Percentiles rank a stretch among this genome's conserved stretches.
Conservation (phyloP, 2,329 filamentous ascomycete genomes). For the Diplodia sapinea region DNA sequence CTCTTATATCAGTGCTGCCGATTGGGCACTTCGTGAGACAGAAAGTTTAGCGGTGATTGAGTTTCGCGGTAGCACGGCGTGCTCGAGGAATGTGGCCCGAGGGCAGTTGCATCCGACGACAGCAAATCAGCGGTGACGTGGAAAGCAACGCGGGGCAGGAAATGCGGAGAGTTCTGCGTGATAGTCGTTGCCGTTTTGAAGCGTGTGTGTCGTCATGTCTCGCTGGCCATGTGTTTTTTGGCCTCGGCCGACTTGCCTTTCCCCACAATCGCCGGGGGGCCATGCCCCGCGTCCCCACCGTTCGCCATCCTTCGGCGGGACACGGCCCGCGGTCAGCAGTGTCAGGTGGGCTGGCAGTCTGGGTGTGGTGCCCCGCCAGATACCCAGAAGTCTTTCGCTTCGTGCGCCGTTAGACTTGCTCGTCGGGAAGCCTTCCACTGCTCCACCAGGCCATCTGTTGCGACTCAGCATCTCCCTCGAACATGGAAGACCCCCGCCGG, state of each 20-base stretch:
- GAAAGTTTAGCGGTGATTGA: background rate
- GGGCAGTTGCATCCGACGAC: background rate
- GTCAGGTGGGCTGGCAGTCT: background rate
- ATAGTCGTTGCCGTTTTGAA: background rate
- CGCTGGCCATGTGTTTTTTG: background rate
- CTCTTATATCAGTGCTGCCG: slow-evolving; percentile 20
- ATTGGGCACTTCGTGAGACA: background rate
- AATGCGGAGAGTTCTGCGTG: slow-evolving; percentile 11
- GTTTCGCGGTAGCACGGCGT: background rate
- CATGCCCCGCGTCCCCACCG: slow-evolving; percentile 14
- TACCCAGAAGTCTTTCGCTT: background rate
- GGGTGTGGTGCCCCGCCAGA: background rate
- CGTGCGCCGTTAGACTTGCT: background rate
- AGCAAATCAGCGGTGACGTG: background rate
- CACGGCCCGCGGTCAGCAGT: slow-evolving; percentile 7
- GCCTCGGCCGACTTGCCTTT: slow-evolving; percentile 8
- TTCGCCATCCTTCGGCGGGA: slow-evolving; percentile 10
- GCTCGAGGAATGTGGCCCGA: slow-evolving; percentile 9
- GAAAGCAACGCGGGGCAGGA: slow-evolving; percentile 23
- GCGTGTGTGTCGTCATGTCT: background rate
- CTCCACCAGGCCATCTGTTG: slow-evolving; percentile 16
- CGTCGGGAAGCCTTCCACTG: background rate
- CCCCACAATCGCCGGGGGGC: background rate
- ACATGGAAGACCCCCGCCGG: slow-evolving; percentile 15
- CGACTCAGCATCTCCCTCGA: background rate